Evolutionary conservation across 73 alveolate species (phyloP), one percentile per base, ranked within the genome.

Genomic region (Paramecium tetraurelia): DNA sequence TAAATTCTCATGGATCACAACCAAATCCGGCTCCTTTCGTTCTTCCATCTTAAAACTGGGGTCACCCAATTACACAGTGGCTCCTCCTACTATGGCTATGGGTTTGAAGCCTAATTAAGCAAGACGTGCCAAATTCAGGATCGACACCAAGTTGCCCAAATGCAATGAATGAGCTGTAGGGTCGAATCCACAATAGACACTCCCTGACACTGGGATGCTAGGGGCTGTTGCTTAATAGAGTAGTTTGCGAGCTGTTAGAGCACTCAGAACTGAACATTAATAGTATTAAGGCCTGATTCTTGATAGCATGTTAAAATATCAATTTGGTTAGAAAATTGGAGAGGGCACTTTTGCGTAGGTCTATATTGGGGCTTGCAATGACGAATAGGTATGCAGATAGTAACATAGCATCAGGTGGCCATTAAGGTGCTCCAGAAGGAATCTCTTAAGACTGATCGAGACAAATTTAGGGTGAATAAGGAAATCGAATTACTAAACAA

Each of bases 131-230:
- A 93, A 76, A 50, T 92, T 29, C n/a, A 58, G 59, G 22, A 93
- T 86, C n/a, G 96, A 84, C 12, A 71, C 33, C 3, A 92, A 46
- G 58, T 92, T 93, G 35, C 95, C 95, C 35, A 93, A 22, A n/a
- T 93, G 95, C 22, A 92, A 86, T 27, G 94, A 92, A 31, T 21
- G 59, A 22, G 95, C 95, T 16, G 94, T 93, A 21, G 94, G 96
- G 85, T 93, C 95, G 44, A 92, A 93, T 18, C 95, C 96, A 27
- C 94, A 92, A 40, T 93, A 80, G 1, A 86, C 93, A 24, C 83
- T 9, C 27, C 76, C 50, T 80, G 48, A 6, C 5, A 80, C 5
- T 1, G 50, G 90, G 7, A 80, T 80, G 10, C 2, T 11, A 11
- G 29, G 3, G 8, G 53, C 57, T 24, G 76, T 80, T 9, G 76